Base-by-base conservation (phyloP, 2,329 filamentous ascomycete species). In the Fusarium sterilihyphosum region DNA sequence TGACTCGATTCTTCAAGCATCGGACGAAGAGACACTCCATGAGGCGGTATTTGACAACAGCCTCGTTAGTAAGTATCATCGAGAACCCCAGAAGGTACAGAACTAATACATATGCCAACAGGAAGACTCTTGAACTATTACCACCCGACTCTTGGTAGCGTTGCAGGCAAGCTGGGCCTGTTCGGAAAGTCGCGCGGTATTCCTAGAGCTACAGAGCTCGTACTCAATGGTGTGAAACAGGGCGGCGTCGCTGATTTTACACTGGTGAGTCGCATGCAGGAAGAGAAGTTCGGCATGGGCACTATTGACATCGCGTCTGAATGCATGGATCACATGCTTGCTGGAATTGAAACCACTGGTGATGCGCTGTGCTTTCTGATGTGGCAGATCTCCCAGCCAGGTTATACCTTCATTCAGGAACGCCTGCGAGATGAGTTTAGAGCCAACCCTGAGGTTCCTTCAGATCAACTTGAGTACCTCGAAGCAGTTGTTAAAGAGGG, bases 291-390 rank as follows among this genome's bases (percentile, higher is more conserved):
- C 5, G 44, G 59, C 2, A 53, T 75, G 50, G 61, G 58, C 2
- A 44, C 26, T 5, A 22, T 66, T 17, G 63, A 61, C 20, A 66
- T 75, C 29, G 73, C 73, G 1, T 72, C 74, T 3, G 74, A 76
- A 44, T 76, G 74, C 5, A 63, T 72, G 60, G 73, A 76, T 26
- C 74, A 76, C 26, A 76, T 67, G 37, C 47, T 65, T 2, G 74
- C 74, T 2, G 74, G 74, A 3, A 76, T 76, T 10, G 74, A 76
- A 44, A 76, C 74, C 5, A 76, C 74, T 3, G 74, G 74, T 8
- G 74, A 76, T 35, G 62, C 74, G 0, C 46, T 76, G 5, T 76
- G 73, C 46, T 76, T 75, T 35, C 38, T 75, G 24, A 67, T 75
- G 65, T 75, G 72, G 66, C 60, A 75, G 35, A 54, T 75, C 24